Conservation (phyloP, 176 grass and related monocot species). For the Oryza rufipogon region DNA sequence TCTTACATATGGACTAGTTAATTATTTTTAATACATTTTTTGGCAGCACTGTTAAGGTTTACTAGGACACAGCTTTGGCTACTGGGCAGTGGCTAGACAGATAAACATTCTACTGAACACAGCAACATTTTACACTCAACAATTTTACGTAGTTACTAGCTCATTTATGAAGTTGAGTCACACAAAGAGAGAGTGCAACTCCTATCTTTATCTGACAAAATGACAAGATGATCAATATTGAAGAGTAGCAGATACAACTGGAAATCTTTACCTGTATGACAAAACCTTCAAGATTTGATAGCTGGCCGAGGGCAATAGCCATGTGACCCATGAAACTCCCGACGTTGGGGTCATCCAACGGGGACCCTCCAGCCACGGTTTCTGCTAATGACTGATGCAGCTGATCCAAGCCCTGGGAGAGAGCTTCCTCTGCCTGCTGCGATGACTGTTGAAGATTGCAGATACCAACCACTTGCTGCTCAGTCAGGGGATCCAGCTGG, state of each 20-base stretch:
- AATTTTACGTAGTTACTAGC: not conserved
- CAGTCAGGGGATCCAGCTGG: slow-evolving; percentile 83
- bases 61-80: not conserved
- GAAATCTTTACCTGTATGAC: slow-evolving; percentile 69
- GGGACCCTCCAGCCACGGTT: slow-evolving; percentile 57
- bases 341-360: slow-evolving; percentile 45
- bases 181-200: not conserved
- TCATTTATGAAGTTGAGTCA: slow-evolving; percentile 9
- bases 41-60: slow-evolving; percentile 17
- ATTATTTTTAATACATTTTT: not conserved
- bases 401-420: slow-evolving; percentile 86
- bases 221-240: not conserved
- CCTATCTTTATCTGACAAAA: not conserved
- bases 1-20: slow-evolving; percentile 5
- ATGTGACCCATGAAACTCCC: slow-evolving; percentile 80
- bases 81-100: not conserved
- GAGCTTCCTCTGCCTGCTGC: slow-evolving; percentile 94
- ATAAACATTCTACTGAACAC: not conserved
- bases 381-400: slow-evolving; percentile 73
- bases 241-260: slow-evolving; percentile 3
- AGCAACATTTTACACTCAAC: not conserved
- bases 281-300: slow-evolving; percentile 86
- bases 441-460: slow-evolving; percentile 77
- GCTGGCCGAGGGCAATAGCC: slow-evolving; percentile 76
- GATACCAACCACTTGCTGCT: slow-evolving; percentile 81